Percentiles rank a stretch among this genome's conserved stretches.
Evolutionary conservation across 441 rosid genomes (phyloP).

Genomic region (Bruguiera hainesii): DNA sequence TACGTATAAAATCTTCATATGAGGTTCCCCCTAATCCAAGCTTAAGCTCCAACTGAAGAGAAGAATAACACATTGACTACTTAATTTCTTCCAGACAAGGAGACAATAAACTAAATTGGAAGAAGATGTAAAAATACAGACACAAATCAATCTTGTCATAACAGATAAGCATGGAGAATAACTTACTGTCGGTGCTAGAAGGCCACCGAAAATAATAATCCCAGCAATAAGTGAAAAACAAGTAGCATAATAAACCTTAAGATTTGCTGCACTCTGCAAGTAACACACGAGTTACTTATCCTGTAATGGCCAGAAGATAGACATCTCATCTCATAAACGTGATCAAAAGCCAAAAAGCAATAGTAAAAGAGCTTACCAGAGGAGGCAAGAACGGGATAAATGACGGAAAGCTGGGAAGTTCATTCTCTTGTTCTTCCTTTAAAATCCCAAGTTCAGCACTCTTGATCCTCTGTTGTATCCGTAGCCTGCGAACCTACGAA

Average conservation of each 20-base stretch:
- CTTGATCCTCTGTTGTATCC: conserved; percentile 87
- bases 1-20: conserved; percentile 77
- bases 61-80: background rate
- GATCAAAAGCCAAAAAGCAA: background rate
- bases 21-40: conserved; percentile 95
- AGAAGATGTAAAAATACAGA: background rate
- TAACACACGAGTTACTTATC: conserved; percentile 10
- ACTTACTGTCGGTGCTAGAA: conserved; percentile 85
- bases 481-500: conserved; percentile 74
- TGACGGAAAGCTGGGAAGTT: conserved; percentile 89
- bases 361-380: conserved; percentile 44
- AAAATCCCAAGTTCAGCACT: conserved; percentile 68
- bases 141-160: background rate
- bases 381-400: conserved; percentile 98
- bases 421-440: conserved; percentile 55
- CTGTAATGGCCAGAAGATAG: conserved; percentile 6
- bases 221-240: conserved; percentile 92
- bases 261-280: conserved; percentile 76
- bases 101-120: too few species aligned
- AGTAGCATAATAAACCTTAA: conserved; percentile 72
- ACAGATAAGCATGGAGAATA: conserved; percentile 11
- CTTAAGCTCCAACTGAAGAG: conserved; percentile 81
- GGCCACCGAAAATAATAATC: conserved; percentile 87
- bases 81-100: background rate
- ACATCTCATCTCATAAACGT: background rate